Evolutionary conservation across 768 basidiomycete genomes (phyloP), one percentile per base, ranked within the genome.

Genomic region (Termitomyces sp.): DNA sequence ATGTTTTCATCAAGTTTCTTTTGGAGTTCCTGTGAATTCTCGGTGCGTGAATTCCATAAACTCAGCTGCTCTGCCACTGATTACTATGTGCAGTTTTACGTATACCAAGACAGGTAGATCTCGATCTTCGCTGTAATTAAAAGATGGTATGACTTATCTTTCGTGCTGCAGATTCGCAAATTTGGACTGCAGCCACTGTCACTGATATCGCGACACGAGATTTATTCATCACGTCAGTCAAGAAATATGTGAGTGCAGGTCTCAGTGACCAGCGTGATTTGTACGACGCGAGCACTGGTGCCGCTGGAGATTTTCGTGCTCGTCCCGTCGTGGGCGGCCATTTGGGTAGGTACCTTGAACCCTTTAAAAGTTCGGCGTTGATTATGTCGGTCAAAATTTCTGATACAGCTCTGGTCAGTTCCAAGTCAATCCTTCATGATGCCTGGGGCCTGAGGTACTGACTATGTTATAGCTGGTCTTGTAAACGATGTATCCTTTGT

Each of bases 311-410:
- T 4, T 85, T 85, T 76, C 74, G 77, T 47, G 83, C 83, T 5
- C 75, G 84, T 8, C 82, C 83, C 4, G 83, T 84, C 20, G 82
- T 81, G 5, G 83, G 82, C 13, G 83, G 81, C 36, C 82, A 85
- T 70, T 56, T 74, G 74, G 74, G 80, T 82, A 61, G 4, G 53
- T 33, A 9, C 10, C 8, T 12, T 40, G 35, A n/a, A 28, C 13
- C 18, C 6, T 14, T 30, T 20, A 8, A 16, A n/a, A 40, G 30
- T 30, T 36, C 8, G 13, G 14, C 32, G 40, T 54, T 43, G 23
- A 53, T 56, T 43, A 9, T 43, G n/a, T 43, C n/a, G n/a, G 40
- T 20, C 41, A 38, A 38, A 28, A 18, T 52, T 59, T 40, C 33
- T 43, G n/a, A 28, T 10, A 32, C 53, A 66, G 66, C 66, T 30